Percentiles rank a stretch among this genome's conserved stretches.
Conservation (phyloP, 2,329 filamentous ascomycete genomes). For the Epichloe typhina region DNA sequence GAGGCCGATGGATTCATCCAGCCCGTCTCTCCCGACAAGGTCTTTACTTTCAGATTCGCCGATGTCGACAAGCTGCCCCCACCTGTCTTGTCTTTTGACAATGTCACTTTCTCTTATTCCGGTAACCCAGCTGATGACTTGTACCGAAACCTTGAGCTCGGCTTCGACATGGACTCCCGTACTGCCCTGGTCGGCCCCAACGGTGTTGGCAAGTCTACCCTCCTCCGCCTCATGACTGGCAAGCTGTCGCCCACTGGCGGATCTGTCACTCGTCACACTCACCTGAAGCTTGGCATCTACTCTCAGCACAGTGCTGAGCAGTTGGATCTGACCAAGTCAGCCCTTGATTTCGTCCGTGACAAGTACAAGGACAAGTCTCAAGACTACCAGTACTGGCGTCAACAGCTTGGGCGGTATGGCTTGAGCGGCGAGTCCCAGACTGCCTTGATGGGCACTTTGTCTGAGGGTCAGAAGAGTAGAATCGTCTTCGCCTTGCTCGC, state of each 20-base stretch:
- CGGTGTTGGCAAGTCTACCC: slow-evolving; percentile 96
- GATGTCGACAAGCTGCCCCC: slow-evolving; percentile 99
- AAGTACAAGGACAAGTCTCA: slow-evolving; percentile 83
- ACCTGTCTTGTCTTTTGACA: slow-evolving; percentile 88
- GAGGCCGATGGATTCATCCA: slow-evolving; percentile 98
- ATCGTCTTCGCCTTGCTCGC: slow-evolving; percentile 95
- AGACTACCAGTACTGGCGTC: slow-evolving; percentile 98
- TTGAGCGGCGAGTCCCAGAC: slow-evolving; percentile 89
- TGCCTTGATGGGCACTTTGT: slow-evolving; percentile 92
- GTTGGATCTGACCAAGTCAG: slow-evolving; percentile 94
- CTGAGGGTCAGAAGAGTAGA: slow-evolving; percentile 94
- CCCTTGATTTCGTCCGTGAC: slow-evolving; percentile 93
- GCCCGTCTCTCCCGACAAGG: slow-evolving; percentile 67
- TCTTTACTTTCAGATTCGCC: slow-evolving; percentile 97
- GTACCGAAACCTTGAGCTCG: slow-evolving; percentile 92
- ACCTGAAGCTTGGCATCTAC: slow-evolving; percentile 97
- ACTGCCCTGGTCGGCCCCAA: slow-evolving; percentile 95
- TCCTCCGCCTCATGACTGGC: slow-evolving; percentile 92
- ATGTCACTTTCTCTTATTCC: slow-evolving; percentile 97
- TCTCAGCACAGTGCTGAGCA: slow-evolving; percentile 97
- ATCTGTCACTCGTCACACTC: slow-evolving; percentile 79
- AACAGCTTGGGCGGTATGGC: slow-evolving; percentile 91
- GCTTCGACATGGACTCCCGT: slow-evolving; percentile 99
- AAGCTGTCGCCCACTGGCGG: slow-evolving; percentile 78
- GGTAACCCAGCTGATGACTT: slow-evolving; percentile 80